These are phyloP conservation scores for Fonsecaea monophora DNA, from an alignment of 2,329 filamentous ascomycete genomes.

Conservation along the genomic window DNA sequence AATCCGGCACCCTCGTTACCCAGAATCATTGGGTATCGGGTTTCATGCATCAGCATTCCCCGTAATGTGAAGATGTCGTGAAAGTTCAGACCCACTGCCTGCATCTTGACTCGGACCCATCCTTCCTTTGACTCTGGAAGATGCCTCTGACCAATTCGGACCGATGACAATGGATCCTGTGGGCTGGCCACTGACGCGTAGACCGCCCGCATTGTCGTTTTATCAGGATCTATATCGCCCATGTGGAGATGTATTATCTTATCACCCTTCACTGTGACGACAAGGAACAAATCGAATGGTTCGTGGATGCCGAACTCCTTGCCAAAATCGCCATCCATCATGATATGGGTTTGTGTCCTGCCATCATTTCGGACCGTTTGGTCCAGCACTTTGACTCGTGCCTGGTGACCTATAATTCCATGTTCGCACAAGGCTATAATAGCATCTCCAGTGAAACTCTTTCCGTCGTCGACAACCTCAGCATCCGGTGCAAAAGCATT, in stretches of 20 bases:
- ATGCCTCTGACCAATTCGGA: slow-evolving; percentile 22
- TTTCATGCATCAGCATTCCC: slow-evolving; percentile 27
- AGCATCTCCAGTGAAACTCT: slow-evolving; percentile 28
- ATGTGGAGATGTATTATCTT: slow-evolving; percentile 28
- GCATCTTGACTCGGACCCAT: slow-evolving; percentile 31
- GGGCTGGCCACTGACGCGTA: slow-evolving; percentile 26
- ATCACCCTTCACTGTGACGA: slow-evolving; percentile 20
- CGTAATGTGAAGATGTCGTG: slow-evolving; percentile 34
- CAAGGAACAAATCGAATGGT: slow-evolving; percentile 31
- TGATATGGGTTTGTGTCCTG: slow-evolving; percentile 21
- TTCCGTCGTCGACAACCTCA: slow-evolving; percentile 30
- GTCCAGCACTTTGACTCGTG: slow-evolving; percentile 20
- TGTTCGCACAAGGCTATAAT: slow-evolving; percentile 24
- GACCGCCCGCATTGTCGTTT: slow-evolving; percentile 26
- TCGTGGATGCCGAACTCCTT: slow-evolving; percentile 30
- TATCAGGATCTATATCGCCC: slow-evolving; percentile 28
- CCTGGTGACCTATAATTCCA: slow-evolving; percentile 27
- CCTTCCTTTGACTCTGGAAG: slow-evolving; percentile 23
- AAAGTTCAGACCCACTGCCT: slow-evolving; percentile 33
- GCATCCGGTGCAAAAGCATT: slow-evolving; percentile 25
- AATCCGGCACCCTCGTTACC: slow-evolving; percentile 34
- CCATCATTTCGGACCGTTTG: slow-evolving; percentile 16
- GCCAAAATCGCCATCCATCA: slow-evolving; percentile 33
- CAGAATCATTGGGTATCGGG: slow-evolving; percentile 32
- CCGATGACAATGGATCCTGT: slow-evolving; percentile 28